Percentiles rank a stretch among this genome's conserved stretches.
These are phyloP conservation scores for Acaromyces ingoldii DNA, from an alignment of 1,284 basidiomycete species.

Conservation along the genomic window DNA sequence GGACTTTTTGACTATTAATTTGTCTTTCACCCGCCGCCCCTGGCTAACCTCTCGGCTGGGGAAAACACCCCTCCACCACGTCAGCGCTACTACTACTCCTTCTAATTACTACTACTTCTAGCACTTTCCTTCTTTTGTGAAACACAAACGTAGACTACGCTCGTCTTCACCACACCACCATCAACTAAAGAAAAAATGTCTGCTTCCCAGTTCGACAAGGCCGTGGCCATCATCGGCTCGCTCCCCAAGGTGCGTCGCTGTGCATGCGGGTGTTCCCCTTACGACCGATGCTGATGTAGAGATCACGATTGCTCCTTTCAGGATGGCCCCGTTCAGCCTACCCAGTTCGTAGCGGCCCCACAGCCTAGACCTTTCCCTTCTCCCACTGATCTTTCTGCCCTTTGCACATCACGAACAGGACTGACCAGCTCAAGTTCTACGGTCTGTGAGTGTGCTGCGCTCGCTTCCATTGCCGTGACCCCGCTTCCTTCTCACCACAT, in stretches of 20 bases:
- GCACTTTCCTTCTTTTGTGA: not conserved
- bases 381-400: not conserved
- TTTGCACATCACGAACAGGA: not conserved
- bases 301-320: not conserved
- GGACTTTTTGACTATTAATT: no score
- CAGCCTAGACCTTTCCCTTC: no score
- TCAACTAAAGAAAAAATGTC: not conserved
- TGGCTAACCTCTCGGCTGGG: no score
- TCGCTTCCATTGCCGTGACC: not conserved
- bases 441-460: constrained; percentile 23
- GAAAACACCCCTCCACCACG: no score
- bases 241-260: constrained; percentile 17
- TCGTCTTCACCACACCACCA: not conserved
- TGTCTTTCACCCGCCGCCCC: no score
- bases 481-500: not conserved
- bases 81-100: no score
- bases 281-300: not conserved
- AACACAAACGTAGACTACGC: not conserved
- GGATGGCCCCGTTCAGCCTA: not conserved
- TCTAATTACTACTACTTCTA: no score
- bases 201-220: constrained; percentile 19
- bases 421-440: constrained; percentile 49
- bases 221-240: constrained; percentile 12
- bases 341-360: no score
- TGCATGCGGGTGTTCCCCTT: not conserved